These are phyloP conservation scores for Lactarius indigo DNA, from an alignment of 768 basidiomycete genomes.

Conservation along the genomic window DNA sequence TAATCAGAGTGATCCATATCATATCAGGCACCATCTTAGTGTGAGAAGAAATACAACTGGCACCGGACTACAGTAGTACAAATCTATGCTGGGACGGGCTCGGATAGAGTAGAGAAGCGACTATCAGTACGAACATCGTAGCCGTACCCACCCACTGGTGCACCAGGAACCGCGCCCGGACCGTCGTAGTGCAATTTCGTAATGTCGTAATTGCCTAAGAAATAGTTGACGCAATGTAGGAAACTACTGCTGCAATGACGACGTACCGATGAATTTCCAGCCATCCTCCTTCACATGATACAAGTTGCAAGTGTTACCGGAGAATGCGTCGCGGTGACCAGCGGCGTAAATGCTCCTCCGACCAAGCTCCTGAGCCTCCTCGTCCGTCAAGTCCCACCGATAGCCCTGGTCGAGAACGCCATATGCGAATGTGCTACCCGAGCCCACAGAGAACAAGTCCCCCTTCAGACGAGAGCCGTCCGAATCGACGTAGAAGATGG, in stretches of 20 bases:
- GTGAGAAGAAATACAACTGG: neutral
- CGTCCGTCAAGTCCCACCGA: slow-evolving; percentile 87
- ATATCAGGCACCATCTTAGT: slow-evolving; percentile 8
- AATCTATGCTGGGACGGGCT: slow-evolving; percentile 28
- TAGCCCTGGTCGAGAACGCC: slow-evolving; percentile 97
- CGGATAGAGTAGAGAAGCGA: slow-evolving; percentile 50
- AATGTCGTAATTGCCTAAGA: slow-evolving; percentile 86
- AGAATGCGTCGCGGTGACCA: slow-evolving; percentile 94
- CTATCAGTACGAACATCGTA: slow-evolving; percentile 70
- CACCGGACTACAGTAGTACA: slow-evolving; percentile 11
- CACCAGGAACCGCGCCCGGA: slow-evolving; percentile 62
- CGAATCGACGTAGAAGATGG: slow-evolving; percentile 96
- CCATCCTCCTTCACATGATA: slow-evolving; percentile 94
- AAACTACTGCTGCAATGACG: neutral
- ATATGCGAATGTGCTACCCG: slow-evolving; percentile 98
- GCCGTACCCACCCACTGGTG: slow-evolving; percentile 68
- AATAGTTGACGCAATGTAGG: slow-evolving; percentile 19
- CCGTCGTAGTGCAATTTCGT: slow-evolving; percentile 90
- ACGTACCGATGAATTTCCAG: slow-evolving; percentile 92
- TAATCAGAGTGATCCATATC: slow-evolving; percentile 7
- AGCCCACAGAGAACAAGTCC: slow-evolving; percentile 97
- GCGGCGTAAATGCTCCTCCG: slow-evolving; percentile 94
- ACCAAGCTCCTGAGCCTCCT: slow-evolving; percentile 92
- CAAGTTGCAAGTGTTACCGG: slow-evolving; percentile 93
- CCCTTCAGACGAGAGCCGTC: slow-evolving; percentile 96